Evolutionary conservation across 2,329 filamentous ascomycete species (phyloP), one percentile per base, ranked within the genome.

Genomic region (Colletotrichum higginsianum): DNA sequence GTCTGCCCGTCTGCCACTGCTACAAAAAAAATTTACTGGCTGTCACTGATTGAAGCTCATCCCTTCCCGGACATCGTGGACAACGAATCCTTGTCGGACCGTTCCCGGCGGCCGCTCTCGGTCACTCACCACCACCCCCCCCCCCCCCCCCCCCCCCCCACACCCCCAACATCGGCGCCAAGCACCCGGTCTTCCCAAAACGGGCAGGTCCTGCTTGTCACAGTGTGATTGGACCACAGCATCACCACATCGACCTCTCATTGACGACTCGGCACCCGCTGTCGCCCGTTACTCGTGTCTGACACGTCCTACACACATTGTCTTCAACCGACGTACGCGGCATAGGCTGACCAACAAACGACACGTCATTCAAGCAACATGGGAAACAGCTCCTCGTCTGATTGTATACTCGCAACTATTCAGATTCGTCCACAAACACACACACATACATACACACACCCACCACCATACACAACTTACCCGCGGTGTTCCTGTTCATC

Each of bases 361-460:
- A 38, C 4, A 55, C 52, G 52, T 55, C 30, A 21, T 21, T 18
- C 15, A 38, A 18, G 15, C 52, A 55, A n/a, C 30, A 55, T 11
- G 5, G 18, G 9, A 38, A 38, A 55, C 35, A 38, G 9, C 52
- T 57, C 5, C 35, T 44, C 18, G 58, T 52, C 23, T 12, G 21
- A 56, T 35, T 71, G 46, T 67, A 52, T 57, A 56, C 67, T 57
- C 38, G 38, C 50, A 52, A 58, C 44, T 62, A 67, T 62, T 58
- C 64, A 67, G 57, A 30, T 40, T 63, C 35, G 3, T 23, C 35
- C 35, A 38, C 35, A 38, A 9, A 11, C 35, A 38, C 35, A 38
- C 35, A 38, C 35, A 38, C 26, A 26, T 26, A 26, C 4, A 26
- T 5, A 26, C 26, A 30, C 26, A 30, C 26, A 30, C 5, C 4